Base-by-base conservation (phyloP, 228 moss, liverwort and hornwort species). In the Sphagnum fallax region DNA sequence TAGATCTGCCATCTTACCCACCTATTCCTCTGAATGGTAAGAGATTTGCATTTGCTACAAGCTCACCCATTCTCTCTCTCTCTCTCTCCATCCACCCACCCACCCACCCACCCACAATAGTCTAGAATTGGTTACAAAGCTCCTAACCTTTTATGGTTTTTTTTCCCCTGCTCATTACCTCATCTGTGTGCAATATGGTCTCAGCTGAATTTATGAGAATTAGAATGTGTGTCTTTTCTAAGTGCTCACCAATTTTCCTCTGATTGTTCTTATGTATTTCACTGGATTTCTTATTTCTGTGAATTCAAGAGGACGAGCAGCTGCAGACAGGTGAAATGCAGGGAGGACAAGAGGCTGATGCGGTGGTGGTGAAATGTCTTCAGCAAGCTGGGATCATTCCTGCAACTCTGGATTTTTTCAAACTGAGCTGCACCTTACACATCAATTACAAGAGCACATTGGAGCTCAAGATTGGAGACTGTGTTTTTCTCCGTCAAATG, bases 331-430 rank as follows among this genome's bases (percentile, higher is more conserved):
- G 32, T 32, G 2, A 2, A 32, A 32, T 32, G 32, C 32, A 32
- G 32, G 8, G 62, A 62, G 62, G 68, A 68, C n/a, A 47, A 53
- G 12, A 16, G 53, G 67, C 67, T 4, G 18, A 67, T 67, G 67
- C 11, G 12, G 15, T 32, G 32, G 32, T 32, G 32, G 32, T 32
- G 32, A 32, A 32, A 69, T 52, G 48, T 61, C 66, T 73, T 49
- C 73, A 62, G 66, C 60, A 61, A 73, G 77, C 72, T 5, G 77
- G 73, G 16, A 73, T 77, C 61, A 61, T 77, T 53, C 73, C 73
- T 3, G 62, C 68, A 12, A 52, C 62, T 50, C 59, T 77, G 15
- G 73, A 69, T 47, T 14, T 52, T 15, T 77, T 77, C 69, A 73
- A 69, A 47, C 65, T 69, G 7, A 73, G 77, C 8, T 77, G 77